A percentile compares a stretch with the other conserved stretches of the same genome.
Evolutionary conservation across 495 filamentous ascomycete genomes (phyloP).

Genomic region (Penicillium diatomitis): DNA sequence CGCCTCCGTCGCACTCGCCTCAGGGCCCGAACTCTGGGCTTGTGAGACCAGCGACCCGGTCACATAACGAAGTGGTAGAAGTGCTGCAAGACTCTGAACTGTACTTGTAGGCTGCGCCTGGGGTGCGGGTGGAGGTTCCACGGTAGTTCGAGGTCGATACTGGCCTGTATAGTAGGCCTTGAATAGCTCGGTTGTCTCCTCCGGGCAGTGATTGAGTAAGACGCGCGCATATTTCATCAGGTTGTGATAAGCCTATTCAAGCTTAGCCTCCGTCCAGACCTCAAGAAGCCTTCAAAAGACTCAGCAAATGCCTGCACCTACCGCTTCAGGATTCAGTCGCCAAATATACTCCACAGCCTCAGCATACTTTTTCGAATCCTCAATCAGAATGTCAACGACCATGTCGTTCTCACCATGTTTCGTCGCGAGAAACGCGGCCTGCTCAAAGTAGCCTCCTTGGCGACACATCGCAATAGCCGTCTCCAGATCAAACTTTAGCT

Average conservation of each 20-base stretch:
- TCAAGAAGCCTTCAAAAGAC: too few relatives aligned
- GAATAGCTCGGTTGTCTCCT: conserved; percentile 73
- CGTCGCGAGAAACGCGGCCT: conserved; percentile 89
- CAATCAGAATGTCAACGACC: conserved; percentile 89
- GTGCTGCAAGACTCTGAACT: conserved; percentile 69
- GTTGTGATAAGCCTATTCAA: conserved; percentile 65
- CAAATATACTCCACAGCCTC: conserved; percentile 89
- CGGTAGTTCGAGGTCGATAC: conserved; percentile 64
- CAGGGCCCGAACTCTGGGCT: conserved; percentile 26
- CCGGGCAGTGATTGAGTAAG: conserved; percentile 72
- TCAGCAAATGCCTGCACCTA: conserved; percentile 28
- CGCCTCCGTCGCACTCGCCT: conserved; percentile 20
- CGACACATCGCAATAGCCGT: conserved; percentile 97
- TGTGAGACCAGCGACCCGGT: conserved; percentile 44
- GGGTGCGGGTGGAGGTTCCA: conserved; percentile 41
- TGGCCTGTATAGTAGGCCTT: conserved; percentile 86
- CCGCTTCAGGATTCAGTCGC: conserved; percentile 71
- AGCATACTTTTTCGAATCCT: conserved; percentile 81
- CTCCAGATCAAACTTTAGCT: conserved; percentile 92
- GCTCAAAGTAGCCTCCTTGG: conserved; percentile 95
- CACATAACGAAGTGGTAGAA: conserved; percentile 85
- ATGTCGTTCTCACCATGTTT: conserved; percentile 91
- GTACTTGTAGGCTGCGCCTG: conserved; percentile 53
- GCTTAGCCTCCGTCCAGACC: background rate
- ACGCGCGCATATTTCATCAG: conserved; percentile 94